Base-by-base conservation (phyloP, 2,329 filamentous ascomycete species). In the Xylariales sp. region DNA sequence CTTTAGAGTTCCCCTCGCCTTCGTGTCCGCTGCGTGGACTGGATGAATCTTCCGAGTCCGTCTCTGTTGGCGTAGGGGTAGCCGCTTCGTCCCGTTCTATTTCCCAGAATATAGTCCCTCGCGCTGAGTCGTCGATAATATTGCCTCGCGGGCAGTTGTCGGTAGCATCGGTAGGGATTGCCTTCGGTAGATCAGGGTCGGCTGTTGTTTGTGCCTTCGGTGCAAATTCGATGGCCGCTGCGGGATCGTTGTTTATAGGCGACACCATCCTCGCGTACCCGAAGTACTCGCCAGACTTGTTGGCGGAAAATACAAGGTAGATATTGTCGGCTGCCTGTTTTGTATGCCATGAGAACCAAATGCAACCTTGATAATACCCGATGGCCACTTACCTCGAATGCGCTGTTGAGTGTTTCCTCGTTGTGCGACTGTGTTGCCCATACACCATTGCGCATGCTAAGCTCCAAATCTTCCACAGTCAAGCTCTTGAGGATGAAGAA, bases 81-180 rank as follows among this genome's bases (percentile, higher is more conserved):
- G 68, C 67, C 9, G 59, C 55, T 2, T 81, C 80, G 1, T 78
- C 77, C 22, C 71, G 63, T 37, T 91, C 84, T 5, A 84, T 83
- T 61, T 97, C 91, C 91, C 91, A 97, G 56, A 97, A 97, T 29
- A 96, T 95, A 0, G 90, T 96, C 0, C 91, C 91, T n/a, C 91
- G 78, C 1, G 88, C 85, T 4, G 87, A 90, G 59, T 97, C 91
- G 55, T 95, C 88, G 34, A 96, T 91, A 44, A 97, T 94, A 41
- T 82, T 81, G 18, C 91, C 91, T 54, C 78, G 84, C 0, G 90
- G 90, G 3, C 86, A 84, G 38, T 75, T 83, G 35, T 86, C 81
- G 1, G 85, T 94, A 14, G 87, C 81, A 43, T 84, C 79, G 16
- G 88, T 95, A 0, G 81, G 74, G 9, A 89, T 94, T 5, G 87